Percentiles rank a stretch among this genome's conserved stretches.
phyloP scores from a whole-genome alignment of 352 stramenopile genomes.

The Nothophytophthora sp. region DNA sequence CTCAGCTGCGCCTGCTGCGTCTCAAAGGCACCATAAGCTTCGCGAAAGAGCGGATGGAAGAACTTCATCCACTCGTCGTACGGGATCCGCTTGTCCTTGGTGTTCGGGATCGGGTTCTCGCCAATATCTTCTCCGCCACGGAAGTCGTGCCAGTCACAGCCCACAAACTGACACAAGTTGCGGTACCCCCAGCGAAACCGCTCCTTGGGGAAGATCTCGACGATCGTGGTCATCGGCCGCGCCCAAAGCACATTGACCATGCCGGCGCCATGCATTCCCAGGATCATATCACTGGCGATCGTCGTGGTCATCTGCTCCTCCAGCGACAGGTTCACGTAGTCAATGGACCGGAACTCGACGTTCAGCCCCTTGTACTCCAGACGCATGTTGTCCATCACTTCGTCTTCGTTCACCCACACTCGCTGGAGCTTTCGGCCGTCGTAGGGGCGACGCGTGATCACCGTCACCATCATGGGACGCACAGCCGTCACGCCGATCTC shows the following conservation, averaged over 20 bases:
- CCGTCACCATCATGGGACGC: conserved; percentile 41
- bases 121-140: conserved; percentile 39
- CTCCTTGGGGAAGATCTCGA: conserved; percentile 76
- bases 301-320: conserved; percentile 65
- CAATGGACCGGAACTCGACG: conserved; percentile 54
- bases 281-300: conserved; percentile 71
- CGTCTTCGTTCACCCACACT: conserved; percentile 69
- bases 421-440: conserved; percentile 49
- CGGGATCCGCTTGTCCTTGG: conserved; percentile 50
- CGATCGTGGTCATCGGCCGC: conserved; percentile 43
- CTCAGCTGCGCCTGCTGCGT: conserved; percentile 16
- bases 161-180: conserved; percentile 75
- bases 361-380: conserved; percentile 31
- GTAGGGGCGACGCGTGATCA: conserved; percentile 61
- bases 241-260: conserved; percentile 79
- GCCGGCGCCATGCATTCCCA: conserved; percentile 82
- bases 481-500: conserved; percentile 11
- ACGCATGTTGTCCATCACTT: conserved; percentile 49
- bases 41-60: conserved; percentile 46
- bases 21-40: conserved; percentile 17
- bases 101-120: conserved; percentile 29
- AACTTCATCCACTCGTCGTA: conserved; percentile 57
- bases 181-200: conserved; percentile 67
- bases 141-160: conserved; percentile 67
- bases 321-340: conserved; percentile 64